Base-by-base conservation (phyloP, 345 rosid genomes). In the Triadica sebifera region DNA sequence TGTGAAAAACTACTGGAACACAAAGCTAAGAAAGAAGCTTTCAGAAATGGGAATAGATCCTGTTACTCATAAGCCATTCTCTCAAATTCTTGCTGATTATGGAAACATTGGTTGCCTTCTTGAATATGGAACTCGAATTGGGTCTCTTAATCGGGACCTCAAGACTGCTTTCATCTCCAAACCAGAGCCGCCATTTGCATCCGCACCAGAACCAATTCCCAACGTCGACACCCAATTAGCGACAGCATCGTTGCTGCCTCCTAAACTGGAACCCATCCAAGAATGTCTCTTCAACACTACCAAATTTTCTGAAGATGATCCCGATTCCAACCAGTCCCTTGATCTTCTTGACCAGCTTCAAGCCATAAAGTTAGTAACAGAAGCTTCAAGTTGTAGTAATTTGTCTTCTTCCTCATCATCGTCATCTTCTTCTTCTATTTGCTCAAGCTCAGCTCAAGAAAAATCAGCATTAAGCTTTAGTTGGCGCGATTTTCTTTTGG, bases 21-120 rank as follows among this genome's bases (percentile, higher is more conserved):
- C 97, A 4, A 93, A 85, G 85, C 90, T 93, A 37, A 87, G 85
- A 81, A 93, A 93, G 86, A 95, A 89, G 87, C 93, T 95, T 39
- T 70, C 84, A n/a, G 93, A 89, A 57, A 91, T 89, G 94, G 99
- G 99, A 29, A 95, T 95, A 52, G 99, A 95, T 79, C 99, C 91
- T 41, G 90, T 91, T 67, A 93, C 98, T 45, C 99, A 95, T 62
- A 89, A 87, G 58, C 97, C 99, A 1, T 91, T 93, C 78, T 93
- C 99, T 73, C 96, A 91, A 74, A 86, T 95, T 67, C 86, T 93
- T 43, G 90, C 93, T 46, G 97, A 95, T 67, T 95, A 88, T 73
- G 99, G 93, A 51, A 91, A 79, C 88, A 93, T 93, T 47, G 87
- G 91, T 3, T 86, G 93, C 66, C 76, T 84, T 79, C 70, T 84